These are phyloP conservation scores for Protomyces arabidopsidicola DNA, from an alignment of 1,139 yeast genomes.

Conservation along the genomic window DNA sequence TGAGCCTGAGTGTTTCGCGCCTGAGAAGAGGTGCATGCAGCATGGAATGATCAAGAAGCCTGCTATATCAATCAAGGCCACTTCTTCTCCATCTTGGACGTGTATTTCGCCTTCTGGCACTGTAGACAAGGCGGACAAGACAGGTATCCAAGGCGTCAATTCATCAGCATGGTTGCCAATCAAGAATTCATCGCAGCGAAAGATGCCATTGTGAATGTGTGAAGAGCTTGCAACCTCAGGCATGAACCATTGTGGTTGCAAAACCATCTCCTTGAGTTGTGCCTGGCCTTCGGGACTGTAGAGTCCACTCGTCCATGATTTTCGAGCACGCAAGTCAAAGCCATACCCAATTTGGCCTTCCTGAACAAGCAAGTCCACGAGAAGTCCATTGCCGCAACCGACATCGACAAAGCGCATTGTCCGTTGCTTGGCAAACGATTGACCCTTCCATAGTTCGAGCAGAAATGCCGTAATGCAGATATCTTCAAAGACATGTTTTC, in stretches of 20 bases:
- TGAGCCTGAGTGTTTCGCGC: conserved; percentile 67
- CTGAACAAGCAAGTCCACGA: conserved; percentile 65
- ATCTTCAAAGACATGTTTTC: conserved; percentile 94
- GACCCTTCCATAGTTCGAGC: conserved; percentile 75
- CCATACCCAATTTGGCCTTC: conserved; percentile 86
- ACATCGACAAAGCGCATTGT: conserved; percentile 74
- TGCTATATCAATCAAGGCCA: conserved; percentile 43
- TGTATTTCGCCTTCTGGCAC: background rate
- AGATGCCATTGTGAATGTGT: conserved; percentile 48
- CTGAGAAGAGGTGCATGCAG: conserved; percentile 82
- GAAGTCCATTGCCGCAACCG: conserved; percentile 92
- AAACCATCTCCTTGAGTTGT: conserved; percentile 64
- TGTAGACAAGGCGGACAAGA: conserved; percentile 42
- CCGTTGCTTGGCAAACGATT: conserved; percentile 43
- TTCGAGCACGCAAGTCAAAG: conserved; percentile 82
- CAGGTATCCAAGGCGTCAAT: conserved; percentile 90
- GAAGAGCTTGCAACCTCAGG: background rate
- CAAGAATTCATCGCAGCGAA: conserved; percentile 65
- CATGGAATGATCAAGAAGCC: conserved; percentile 84
- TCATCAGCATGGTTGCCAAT: conserved; percentile 97
- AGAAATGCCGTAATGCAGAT: conserved; percentile 92
- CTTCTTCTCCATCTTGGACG: conserved; percentile 40
- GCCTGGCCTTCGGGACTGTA: conserved; percentile 61
- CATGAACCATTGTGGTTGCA: conserved; percentile 58
- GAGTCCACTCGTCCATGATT: conserved; percentile 62